Percentiles rank a stretch among this genome's conserved stretches.
Conservation (phyloP, 495 filamentous ascomycete species). For the Hypoxylon lenormandii region DNA sequence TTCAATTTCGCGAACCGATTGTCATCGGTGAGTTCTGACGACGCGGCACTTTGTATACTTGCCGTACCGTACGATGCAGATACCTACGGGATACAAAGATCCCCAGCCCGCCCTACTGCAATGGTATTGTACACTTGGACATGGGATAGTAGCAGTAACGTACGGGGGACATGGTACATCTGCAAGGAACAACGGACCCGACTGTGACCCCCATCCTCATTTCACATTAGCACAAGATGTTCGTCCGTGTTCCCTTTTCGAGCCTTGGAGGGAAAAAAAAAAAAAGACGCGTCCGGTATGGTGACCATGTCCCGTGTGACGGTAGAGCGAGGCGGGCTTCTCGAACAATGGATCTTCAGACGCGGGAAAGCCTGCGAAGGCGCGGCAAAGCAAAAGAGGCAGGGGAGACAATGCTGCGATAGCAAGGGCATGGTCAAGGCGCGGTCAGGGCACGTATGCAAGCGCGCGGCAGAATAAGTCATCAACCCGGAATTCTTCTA, state of each 20-base stretch:
- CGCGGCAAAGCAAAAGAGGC: conserved; percentile 33
- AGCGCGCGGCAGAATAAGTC: conserved; percentile 40
- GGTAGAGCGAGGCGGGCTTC: conserved; percentile 37
- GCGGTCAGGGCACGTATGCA: conserved; percentile 28
- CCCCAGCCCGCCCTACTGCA: conserved; percentile 15
- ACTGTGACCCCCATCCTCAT: conserved; percentile 36
- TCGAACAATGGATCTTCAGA: conserved; percentile 40
- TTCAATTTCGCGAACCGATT: conserved; percentile 41
- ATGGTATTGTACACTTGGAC: conserved; percentile 19
- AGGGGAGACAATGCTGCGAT: conserved; percentile 3
- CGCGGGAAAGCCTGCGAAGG: conserved; percentile 35
- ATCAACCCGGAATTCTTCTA: too few species aligned
- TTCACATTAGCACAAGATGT: conserved; percentile 34
- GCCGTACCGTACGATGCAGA: conserved; percentile 20
- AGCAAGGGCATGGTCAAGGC: conserved; percentile 1
- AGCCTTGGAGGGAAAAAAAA: too few species aligned
- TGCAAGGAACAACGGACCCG: conserved; percentile 44
- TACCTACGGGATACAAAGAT: conserved; percentile 17
- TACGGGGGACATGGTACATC: conserved; percentile 44
- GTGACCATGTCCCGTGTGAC: conserved; percentile 21
- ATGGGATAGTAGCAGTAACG: conserved; percentile 34
- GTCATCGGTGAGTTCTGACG: conserved; percentile 46
- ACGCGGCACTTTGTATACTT: conserved; percentile 12
- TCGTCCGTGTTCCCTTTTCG: conserved; percentile 35
- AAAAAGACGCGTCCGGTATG: conserved; percentile 32